A percentile compares a stretch with the other conserved stretches of the same genome.
phyloP scores from a whole-genome alignment of 352 stramenopile genomes.

The Globisporangium acanthophoron region DNA sequence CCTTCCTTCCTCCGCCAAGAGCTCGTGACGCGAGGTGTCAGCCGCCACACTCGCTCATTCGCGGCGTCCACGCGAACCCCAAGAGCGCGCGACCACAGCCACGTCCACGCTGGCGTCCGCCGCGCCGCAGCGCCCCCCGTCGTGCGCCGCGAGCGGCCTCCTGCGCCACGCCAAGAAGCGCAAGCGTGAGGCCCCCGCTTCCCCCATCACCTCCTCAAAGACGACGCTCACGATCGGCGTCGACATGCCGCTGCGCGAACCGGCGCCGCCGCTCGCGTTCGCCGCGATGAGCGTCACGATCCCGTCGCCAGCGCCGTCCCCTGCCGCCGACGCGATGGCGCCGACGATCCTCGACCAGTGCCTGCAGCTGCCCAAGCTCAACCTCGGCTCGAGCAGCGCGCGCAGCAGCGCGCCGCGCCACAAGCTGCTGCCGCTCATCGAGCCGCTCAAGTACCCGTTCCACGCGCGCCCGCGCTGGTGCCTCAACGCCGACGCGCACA shows the following conservation, averaged over 20 bases:
- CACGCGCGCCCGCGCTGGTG: conserved; percentile 47
- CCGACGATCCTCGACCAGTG: conserved; percentile 35
- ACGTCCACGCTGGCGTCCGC: conserved; percentile 8
- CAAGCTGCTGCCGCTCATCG: conserved; percentile 66
- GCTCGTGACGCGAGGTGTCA: background rate
- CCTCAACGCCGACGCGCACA: conserved; percentile 15
- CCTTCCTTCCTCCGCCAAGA: background rate
- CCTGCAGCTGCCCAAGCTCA: conserved; percentile 60
- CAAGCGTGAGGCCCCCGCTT: conserved; percentile 12
- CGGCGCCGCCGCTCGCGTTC: conserved; percentile 7
- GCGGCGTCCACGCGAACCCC: conserved; percentile 7
- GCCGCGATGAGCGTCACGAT: conserved; percentile 7
- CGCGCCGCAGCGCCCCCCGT: conserved; percentile 4
- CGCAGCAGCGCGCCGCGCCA: conserved; percentile 33
- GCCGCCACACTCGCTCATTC: conserved; percentile 17
- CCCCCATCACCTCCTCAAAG: background rate
- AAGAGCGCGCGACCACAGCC: background rate
- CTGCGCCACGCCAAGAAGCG: conserved; percentile 12
- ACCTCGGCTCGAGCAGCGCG: conserved; percentile 29
- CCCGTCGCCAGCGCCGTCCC: background rate
- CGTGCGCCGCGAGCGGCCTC: conserved; percentile 1
- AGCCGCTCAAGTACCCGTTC: conserved; percentile 63
- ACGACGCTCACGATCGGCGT: conserved; percentile 14
- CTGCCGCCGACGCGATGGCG: background rate
- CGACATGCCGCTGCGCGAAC: conserved; percentile 17